phyloP scores from a whole-genome alignment of 2,329 filamentous ascomycete species.

The Stylonectria norvegica region DNA sequence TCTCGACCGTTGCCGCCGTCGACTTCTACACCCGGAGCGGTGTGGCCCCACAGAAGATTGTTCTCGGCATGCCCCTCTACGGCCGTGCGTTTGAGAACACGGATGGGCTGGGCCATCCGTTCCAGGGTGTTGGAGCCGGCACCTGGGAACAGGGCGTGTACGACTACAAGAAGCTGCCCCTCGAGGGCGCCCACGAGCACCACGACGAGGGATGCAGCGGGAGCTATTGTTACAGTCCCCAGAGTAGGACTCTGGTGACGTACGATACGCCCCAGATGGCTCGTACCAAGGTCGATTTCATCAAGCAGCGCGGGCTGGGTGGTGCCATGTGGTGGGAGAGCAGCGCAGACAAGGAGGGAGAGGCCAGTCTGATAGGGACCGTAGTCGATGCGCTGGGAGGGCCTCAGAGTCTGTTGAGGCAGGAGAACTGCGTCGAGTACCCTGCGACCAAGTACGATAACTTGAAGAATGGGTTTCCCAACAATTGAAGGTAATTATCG shows the following conservation, averaged over 20 bases:
- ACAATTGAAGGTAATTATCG: slow-evolving; percentile 31
- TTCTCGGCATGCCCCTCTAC: slow-evolving; percentile 89
- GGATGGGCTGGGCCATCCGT: slow-evolving; percentile 67
- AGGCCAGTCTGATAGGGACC: slow-evolving; percentile 64
- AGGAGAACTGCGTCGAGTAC: slow-evolving; percentile 59
- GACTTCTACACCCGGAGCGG: slow-evolving; percentile 64
- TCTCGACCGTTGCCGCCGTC: slow-evolving; percentile 69
- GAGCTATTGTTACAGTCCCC: slow-evolving; percentile 72
- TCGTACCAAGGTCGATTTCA: slow-evolving; percentile 66
- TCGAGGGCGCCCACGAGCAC: slow-evolving; percentile 60
- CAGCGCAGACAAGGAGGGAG: slow-evolving; percentile 67
- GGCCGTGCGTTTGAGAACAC: slow-evolving; percentile 82
- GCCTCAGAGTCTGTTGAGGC: slow-evolving; percentile 44
- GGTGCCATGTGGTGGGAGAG: slow-evolving; percentile 99
- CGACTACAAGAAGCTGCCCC: slow-evolving; percentile 84
- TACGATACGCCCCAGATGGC: slow-evolving; percentile 74
- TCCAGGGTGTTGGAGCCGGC: slow-evolving; percentile 69
- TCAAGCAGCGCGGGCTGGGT: slow-evolving; percentile 65
- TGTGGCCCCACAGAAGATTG: slow-evolving; percentile 68
- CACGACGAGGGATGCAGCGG: slow-evolving; percentile 64
- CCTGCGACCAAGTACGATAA: slow-evolving; percentile 70
- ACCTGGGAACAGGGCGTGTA: slow-evolving; percentile 82
- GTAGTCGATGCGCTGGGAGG: slow-evolving; percentile 61
- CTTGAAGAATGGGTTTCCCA: slow-evolving; percentile 54
- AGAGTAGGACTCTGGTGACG: slow-evolving; percentile 64